Evolutionary conservation across 495 filamentous ascomycete genomes (phyloP).

Genomic region (Aspergillus panamensis): DNA sequence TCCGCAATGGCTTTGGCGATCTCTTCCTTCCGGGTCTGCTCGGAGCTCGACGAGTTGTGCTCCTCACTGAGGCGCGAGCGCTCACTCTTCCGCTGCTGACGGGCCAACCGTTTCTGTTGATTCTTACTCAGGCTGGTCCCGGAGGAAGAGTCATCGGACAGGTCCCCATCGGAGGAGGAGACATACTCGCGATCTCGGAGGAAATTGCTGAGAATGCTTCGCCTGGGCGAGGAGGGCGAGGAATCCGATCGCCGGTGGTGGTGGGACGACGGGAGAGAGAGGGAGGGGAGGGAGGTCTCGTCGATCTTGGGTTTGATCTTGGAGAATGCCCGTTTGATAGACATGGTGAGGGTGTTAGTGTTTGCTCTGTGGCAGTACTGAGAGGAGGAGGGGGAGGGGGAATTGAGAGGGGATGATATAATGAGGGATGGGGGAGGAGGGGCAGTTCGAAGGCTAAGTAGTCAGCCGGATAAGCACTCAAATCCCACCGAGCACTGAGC

Average conservation of each 20-base stretch:
- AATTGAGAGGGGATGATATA: constrained; percentile 39
- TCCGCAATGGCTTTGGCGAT: constrained; percentile 31
- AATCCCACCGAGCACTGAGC: too few relatives aligned
- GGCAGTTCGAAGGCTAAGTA: too few relatives aligned
- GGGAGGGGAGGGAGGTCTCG: constrained; percentile 25
- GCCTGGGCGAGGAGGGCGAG: constrained; percentile 32
- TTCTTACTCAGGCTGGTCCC: constrained; percentile 47
- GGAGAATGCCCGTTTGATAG: constrained; percentile 44
- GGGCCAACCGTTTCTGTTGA: constrained; percentile 48
- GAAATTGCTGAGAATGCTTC: constrained; percentile 41
- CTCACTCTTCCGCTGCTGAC: constrained; percentile 41
- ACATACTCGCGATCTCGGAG: constrained; percentile 40
- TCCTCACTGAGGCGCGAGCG: constrained; percentile 52
- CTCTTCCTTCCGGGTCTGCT: constrained; percentile 46
- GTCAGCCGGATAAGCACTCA: too few relatives aligned
- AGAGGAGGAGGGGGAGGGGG: not conserved
- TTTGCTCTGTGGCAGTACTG: not conserved
- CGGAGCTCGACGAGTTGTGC: constrained; percentile 46
- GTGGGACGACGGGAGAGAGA: constrained; percentile 19
- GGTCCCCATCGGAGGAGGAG: constrained; percentile 44
- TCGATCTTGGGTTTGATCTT: constrained; percentile 35
- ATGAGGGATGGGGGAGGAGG: constrained; percentile 25
- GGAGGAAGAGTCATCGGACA: constrained; percentile 42
- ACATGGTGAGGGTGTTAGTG: constrained; percentile 32
- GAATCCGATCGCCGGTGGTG: constrained; percentile 5